Evolutionary conservation across 202 grass and related monocot genomes (phyloP).

Genomic region (Schoenoplectus tabernaemontani): DNA sequence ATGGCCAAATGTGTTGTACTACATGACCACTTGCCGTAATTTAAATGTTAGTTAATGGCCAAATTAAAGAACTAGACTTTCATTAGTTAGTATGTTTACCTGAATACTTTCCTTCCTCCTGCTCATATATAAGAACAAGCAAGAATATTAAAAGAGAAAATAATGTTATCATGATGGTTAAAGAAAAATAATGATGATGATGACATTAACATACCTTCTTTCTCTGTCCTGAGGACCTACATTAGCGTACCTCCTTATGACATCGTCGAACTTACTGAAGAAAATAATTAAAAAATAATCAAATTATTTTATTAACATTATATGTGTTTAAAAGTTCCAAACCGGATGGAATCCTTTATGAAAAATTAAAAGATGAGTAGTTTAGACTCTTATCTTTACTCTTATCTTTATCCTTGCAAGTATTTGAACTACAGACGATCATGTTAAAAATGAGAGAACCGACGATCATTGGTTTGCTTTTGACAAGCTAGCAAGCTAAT

Average conservation of each 20-base stretch:
- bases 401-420: no score
- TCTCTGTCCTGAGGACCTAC: neutral
- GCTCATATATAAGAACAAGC: neutral
- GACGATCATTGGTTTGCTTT: no score
- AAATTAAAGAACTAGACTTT: neutral
- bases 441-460: no score
- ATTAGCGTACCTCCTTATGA: neutral
- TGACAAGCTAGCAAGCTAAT: no score
- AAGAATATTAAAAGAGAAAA: neutral
- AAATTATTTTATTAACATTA: neutral
- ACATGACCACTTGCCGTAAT: no score
- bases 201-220: neutral
- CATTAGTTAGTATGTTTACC: neutral
- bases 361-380: no score
- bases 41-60: neutral
- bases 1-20: neutral
- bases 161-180: neutral
- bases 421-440: no score
- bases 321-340: no score
- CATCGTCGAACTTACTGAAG: neutral
- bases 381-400: no score
- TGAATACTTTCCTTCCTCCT: neutral
- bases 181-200: neutral
- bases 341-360: no score
- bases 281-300: neutral